Evolutionary conservation across 2,329 filamentous ascomycete genomes (phyloP).

Genomic region (Diplocarpon mali): DNA sequence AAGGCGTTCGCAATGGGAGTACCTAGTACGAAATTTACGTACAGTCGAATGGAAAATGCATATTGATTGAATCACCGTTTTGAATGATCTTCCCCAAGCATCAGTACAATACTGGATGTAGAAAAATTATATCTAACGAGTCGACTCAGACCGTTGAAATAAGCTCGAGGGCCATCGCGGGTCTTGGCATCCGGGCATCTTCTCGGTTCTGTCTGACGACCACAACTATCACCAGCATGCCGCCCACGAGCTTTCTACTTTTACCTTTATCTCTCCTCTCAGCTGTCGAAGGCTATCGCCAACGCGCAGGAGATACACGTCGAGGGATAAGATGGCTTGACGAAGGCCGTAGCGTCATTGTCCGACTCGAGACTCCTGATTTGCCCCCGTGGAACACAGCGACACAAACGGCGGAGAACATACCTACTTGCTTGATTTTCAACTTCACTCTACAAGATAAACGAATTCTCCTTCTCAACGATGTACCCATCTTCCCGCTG

Average conservation of each 20-base stretch:
- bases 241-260: background rate
- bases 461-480: slow-evolving; percentile 13
- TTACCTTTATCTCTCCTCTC: background rate
- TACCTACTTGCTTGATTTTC: slow-evolving; percentile 11
- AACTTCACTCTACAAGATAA: slow-evolving; percentile 18
- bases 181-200: background rate
- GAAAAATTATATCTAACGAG: no score
- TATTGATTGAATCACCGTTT: no score
- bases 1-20: no score
- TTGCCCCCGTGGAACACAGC: slow-evolving; percentile 4
- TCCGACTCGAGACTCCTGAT: slow-evolving; percentile 12
- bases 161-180: background rate
- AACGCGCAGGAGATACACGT: background rate
- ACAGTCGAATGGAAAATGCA: no score
- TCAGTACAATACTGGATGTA: no score
- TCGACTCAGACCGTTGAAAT: no score
- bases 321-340: slow-evolving; percentile 13
- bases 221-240: background rate
- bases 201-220: background rate
- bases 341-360: slow-evolving; percentile 9
- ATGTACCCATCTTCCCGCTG: slow-evolving; percentile 13
- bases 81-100: no score
- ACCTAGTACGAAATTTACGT: no score
- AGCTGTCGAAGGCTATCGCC: background rate
- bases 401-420: slow-evolving; percentile 4